Conservation (phyloP, 345 rosid genomes). For the Populus davidiana region DNA sequence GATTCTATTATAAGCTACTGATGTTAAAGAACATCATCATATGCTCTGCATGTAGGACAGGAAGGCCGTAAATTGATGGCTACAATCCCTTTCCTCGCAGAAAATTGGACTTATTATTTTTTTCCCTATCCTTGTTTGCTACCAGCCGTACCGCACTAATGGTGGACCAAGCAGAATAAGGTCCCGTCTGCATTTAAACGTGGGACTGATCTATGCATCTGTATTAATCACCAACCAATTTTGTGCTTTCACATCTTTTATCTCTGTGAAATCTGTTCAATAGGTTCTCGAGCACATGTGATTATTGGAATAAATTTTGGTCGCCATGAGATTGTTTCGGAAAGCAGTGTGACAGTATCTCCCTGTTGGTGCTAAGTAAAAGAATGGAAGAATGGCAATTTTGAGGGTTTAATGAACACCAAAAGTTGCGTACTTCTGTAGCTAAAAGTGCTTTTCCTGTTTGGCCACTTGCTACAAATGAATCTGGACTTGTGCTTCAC, state of each 20-base stretch:
- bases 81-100: not conserved
- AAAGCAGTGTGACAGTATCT: not conserved
- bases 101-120: not conserved
- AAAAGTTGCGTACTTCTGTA: too few species aligned
- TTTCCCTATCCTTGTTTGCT: slow-evolving; percentile 2
- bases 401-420: not conserved
- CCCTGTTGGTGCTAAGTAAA: not conserved
- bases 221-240: not conserved
- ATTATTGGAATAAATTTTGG: not conserved
- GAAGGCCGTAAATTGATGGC: not conserved
- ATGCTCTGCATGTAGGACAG: not conserved
- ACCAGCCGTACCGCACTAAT: not conserved
- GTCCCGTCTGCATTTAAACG: slow-evolving; percentile 4
- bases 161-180: not conserved
- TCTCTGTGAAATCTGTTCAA: not conserved
- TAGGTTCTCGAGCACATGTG: not conserved
- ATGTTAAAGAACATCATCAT: not conserved
- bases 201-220: not conserved
- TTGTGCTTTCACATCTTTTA: not conserved
- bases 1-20: slow-evolving; percentile 4
- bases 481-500: not conserved
- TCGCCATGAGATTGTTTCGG: too few species aligned
- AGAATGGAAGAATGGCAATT: not conserved
- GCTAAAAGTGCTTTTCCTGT: not conserved
- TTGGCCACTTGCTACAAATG: not conserved